Evolutionary conservation across 2,329 filamentous ascomycete species (phyloP), one percentile per base, ranked within the genome.

Genomic region (Fusarium cicatricum): DNA sequence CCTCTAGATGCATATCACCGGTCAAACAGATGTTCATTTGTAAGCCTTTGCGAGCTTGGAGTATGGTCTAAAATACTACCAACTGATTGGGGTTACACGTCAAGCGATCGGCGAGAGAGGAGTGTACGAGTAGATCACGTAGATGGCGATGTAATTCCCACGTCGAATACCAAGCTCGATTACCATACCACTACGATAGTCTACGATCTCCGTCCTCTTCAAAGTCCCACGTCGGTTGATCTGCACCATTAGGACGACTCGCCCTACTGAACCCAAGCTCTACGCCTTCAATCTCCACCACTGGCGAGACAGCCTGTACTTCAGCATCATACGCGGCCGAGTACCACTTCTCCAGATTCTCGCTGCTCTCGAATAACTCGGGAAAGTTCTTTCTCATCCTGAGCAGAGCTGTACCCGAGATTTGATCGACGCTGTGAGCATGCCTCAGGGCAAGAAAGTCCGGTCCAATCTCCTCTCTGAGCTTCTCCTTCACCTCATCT

Each of bases 401-500:
- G 52, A 77, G 78, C 60, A 89, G 70, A 8, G 84, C 85, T 2
- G 82, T 80, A 39, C 82, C 83, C 1, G 85, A 86, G 32, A 89
- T 86, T 39, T 86, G 84, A 52, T 89, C 86, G 2, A 89, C 86
- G 58, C 84, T 88, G 66, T 89, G 82, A 41, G 81, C 79, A 64
- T 89, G 85, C 4, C 84, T 74, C 45, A 89, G 68, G 6, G 76
- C 73, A 23, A 86, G 81, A 65, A 89, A 88, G 1, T 82, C 80
- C 0, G 74, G 69, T 1, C 82, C 80, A 54, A 80, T 79, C 29
- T 78, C 72, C 32, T 73, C 72, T 16, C 81, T 78, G 16, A 90
- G 71, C 44, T 77, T 63, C 11, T 78, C 72, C 72, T 88, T 82
- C 2, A 88, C 78, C 0, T 77, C 71, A 0, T 77, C 74, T 0